Evolutionary conservation across 768 basidiomycete species (phyloP).

Genomic region (Lactifluus rugatus): DNA sequence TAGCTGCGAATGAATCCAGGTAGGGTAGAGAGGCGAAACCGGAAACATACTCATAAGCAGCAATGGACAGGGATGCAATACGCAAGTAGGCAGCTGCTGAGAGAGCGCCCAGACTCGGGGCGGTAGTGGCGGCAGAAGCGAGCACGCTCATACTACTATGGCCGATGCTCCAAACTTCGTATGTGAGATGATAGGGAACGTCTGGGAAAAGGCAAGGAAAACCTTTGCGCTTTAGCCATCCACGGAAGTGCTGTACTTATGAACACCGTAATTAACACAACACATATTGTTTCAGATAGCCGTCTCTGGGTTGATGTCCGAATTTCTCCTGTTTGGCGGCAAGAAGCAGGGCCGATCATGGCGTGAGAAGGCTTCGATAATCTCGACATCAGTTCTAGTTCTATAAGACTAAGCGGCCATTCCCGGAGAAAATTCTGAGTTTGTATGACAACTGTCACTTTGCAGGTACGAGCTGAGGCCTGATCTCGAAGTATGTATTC

Average conservation of each 20-base stretch:
- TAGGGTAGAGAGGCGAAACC: not conserved
- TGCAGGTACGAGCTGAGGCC: not conserved
- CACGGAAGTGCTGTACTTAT: not conserved
- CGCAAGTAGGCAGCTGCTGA: slow-evolving; percentile 11
- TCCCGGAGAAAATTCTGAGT: not conserved
- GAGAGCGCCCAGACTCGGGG: not conserved
- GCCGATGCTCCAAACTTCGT: not conserved
- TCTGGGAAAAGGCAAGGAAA: not conserved
- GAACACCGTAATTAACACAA: not conserved
- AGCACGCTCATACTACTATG: not conserved
- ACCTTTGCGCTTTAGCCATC: not conserved
- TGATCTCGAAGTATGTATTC: too few species aligned
- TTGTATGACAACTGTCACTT: too few species aligned
- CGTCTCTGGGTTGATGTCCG: too few species aligned
- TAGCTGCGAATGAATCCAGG: not conserved
- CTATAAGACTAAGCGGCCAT: too few species aligned
- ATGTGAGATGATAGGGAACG: not conserved
- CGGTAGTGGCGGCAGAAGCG: too few species aligned
- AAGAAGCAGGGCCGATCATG: not conserved
- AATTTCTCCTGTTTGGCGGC: not conserved
- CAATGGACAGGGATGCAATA: slow-evolving; percentile 10
- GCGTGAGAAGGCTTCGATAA: not conserved
- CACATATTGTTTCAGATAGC: too few species aligned
- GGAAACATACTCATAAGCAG: slow-evolving; percentile 17
- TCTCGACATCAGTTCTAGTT: too few species aligned